These are phyloP conservation scores for Choricystis sp. DNA, from an alignment of 139 green algal species.

Conservation along the genomic window DNA sequence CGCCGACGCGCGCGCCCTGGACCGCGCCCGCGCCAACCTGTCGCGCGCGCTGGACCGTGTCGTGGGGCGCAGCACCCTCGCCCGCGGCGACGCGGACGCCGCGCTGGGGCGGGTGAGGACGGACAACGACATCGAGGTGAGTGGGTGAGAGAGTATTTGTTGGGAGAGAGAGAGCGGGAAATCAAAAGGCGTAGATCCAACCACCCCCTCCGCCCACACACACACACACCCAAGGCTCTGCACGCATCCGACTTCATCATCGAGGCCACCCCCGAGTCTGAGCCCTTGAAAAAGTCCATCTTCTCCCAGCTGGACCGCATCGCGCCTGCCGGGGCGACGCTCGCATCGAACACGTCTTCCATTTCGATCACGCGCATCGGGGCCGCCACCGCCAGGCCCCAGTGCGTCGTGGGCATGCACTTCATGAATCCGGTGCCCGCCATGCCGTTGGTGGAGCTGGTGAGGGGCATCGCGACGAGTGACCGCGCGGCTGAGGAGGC, in stretches of 20 bases:
- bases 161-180: no score
- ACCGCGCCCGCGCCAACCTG: slow-evolving; percentile 11
- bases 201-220: no score
- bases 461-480: slow-evolving; percentile 59
- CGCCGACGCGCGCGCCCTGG: slow-evolving; percentile 8
- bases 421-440: slow-evolving; percentile 76
- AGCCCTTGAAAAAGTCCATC: slow-evolving; percentile 57
- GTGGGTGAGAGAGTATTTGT: no score
- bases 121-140: slow-evolving; percentile 6
- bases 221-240: no score
- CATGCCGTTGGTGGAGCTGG: slow-evolving; percentile 76
- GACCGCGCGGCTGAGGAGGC: slow-evolving; percentile 33
- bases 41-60: slow-evolving; percentile 12
- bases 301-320: slow-evolving; percentile 47
- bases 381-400: slow-evolving; percentile 49
- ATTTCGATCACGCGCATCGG: slow-evolving; percentile 88
- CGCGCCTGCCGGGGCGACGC: slow-evolving; percentile 36
- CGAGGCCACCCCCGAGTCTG: slow-evolving; percentile 69
- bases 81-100: slow-evolving; percentile 8
- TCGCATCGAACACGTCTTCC: slow-evolving; percentile 80
- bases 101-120: slow-evolving; percentile 6
- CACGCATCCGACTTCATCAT: slow-evolving; percentile 57
- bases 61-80: slow-evolving; percentile 14
- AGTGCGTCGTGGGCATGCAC: slow-evolving; percentile 66
- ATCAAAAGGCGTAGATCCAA: no score